These are phyloP conservation scores for Mycena citricolor DNA, from an alignment of 1,284 basidiomycete genomes.

Conservation along the genomic window DNA sequence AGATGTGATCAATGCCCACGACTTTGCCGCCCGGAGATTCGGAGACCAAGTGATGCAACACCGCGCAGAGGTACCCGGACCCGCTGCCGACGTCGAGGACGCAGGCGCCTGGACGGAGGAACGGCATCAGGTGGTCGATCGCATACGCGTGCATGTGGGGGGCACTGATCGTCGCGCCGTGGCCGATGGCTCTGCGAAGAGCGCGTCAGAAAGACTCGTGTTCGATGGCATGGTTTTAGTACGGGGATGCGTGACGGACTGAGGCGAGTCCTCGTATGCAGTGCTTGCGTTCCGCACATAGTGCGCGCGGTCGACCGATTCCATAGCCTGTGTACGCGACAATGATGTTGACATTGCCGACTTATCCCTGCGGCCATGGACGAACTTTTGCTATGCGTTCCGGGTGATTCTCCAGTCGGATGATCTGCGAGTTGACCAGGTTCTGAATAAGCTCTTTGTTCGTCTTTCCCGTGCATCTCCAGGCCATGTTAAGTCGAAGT, in stretches of 20 bases:
- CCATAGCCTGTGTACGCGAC: constrained; percentile 3
- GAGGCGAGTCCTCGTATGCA: constrained; percentile 81
- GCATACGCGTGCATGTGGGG: constrained; percentile 94
- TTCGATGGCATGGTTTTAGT: too few relatives aligned
- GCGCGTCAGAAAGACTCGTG: too few relatives aligned
- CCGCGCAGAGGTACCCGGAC: constrained; percentile 75
- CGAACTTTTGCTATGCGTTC: not conserved
- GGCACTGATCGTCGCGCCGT: constrained; percentile 85
- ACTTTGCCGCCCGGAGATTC: constrained; percentile 54
- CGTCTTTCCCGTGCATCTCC: constrained; percentile 67
- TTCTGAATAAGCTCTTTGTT: constrained; percentile 76
- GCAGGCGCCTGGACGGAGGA: constrained; percentile 65
- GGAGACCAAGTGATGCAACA: constrained; percentile 73
- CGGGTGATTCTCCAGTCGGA: constrained; percentile 29
- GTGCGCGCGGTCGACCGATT: constrained; percentile 35
- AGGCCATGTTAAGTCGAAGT: constrained; percentile 76
- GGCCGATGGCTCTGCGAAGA: constrained; percentile 61
- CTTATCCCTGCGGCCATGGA: too few relatives aligned
- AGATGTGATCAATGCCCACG: constrained; percentile 91
- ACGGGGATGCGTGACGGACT: constrained; percentile 50
- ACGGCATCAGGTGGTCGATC: constrained; percentile 68
- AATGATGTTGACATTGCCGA: not conserved
- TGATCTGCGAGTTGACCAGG: constrained; percentile 53
- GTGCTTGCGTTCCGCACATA: constrained; percentile 56
- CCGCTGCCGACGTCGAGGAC: constrained; percentile 85